These are phyloP conservation scores for Auricularia sp. DNA, from an alignment of 768 basidiomycete genomes.

Conservation along the genomic window DNA sequence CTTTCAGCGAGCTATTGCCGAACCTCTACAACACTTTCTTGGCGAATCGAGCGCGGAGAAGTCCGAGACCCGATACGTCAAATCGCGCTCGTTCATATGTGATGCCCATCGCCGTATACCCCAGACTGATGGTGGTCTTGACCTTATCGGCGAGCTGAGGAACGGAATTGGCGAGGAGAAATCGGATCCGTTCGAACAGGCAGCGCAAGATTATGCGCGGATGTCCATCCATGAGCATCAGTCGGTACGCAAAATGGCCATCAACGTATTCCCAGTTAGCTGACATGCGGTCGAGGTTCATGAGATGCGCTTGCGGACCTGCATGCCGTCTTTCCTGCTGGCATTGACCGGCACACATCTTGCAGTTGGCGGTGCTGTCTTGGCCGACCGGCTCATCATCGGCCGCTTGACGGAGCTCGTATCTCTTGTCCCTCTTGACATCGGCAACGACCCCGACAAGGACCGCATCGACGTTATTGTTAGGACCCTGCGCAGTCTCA, in stretches of 20 bases:
- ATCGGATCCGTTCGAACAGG: not conserved
- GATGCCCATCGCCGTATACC: not conserved
- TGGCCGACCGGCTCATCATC: not conserved
- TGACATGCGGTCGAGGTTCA: not conserved
- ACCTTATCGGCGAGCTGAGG: not conserved
- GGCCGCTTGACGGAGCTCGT: not conserved
- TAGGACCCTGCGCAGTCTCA: not conserved
- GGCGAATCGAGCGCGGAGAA: not conserved
- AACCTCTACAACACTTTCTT: not conserved
- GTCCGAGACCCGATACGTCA: not conserved
- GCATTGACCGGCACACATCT: not conserved
- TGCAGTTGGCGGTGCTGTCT: not conserved
- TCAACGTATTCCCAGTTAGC: not conserved
- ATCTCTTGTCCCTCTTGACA: not conserved
- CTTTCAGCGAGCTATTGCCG: not conserved
- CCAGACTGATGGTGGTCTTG: not conserved
- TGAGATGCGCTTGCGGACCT: not conserved
- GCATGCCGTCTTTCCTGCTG: not conserved
- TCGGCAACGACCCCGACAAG: not conserved
- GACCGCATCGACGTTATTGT: not conserved
- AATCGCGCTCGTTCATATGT: not conserved
- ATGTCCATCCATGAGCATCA: not conserved
- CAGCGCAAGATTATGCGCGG: not conserved
- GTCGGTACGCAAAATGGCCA: not conserved
- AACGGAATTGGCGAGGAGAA: not conserved